phyloP scores from a whole-genome alignment of 202 grass and related monocot species.

The Panicum virgatum region DNA sequence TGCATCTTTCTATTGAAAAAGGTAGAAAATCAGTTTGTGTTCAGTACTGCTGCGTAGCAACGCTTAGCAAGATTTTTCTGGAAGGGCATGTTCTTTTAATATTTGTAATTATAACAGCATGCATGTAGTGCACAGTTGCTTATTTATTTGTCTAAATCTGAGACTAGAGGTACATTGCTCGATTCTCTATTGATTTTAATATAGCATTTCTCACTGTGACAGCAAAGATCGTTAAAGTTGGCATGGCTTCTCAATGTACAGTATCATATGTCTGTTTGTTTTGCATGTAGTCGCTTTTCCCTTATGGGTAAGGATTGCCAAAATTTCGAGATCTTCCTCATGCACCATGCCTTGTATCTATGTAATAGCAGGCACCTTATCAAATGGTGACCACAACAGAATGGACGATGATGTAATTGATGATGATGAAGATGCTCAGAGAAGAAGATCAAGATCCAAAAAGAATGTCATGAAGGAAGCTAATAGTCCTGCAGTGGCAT shows the following conservation, averaged over 20 bases:
- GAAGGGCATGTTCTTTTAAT: background rate
- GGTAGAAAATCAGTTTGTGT: background rate
- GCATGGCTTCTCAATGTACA: background rate
- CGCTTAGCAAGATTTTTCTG: slow-evolving; percentile 23
- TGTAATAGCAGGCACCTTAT: slow-evolving; percentile 46
- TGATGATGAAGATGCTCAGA: slow-evolving; percentile 89
- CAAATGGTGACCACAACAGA: slow-evolving; percentile 58
- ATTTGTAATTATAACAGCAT: background rate
- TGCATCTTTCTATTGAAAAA: slow-evolving; percentile 9
- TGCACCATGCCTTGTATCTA: slow-evolving; percentile 17
- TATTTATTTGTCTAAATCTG: slow-evolving; percentile 6
- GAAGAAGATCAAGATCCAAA: slow-evolving; percentile 88
- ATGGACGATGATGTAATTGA: slow-evolving; percentile 91
- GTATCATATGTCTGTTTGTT: background rate
- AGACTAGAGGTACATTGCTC: background rate
- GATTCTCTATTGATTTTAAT: background rate
- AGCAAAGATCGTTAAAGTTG: background rate
- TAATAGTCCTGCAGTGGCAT: slow-evolving; percentile 60
- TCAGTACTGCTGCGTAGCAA: background rate
- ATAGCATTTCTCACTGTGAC: background rate
- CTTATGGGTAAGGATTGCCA: background rate
- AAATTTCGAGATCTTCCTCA: slow-evolving; percentile 31
- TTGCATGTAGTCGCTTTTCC: background rate
- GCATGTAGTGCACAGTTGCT: slow-evolving; percentile 5
- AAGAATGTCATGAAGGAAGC: slow-evolving; percentile 66